Percentiles rank a stretch among this genome's conserved stretches.
phyloP scores from a whole-genome alignment of 768 basidiomycete species.

The Psilocybe azurescens region DNA sequence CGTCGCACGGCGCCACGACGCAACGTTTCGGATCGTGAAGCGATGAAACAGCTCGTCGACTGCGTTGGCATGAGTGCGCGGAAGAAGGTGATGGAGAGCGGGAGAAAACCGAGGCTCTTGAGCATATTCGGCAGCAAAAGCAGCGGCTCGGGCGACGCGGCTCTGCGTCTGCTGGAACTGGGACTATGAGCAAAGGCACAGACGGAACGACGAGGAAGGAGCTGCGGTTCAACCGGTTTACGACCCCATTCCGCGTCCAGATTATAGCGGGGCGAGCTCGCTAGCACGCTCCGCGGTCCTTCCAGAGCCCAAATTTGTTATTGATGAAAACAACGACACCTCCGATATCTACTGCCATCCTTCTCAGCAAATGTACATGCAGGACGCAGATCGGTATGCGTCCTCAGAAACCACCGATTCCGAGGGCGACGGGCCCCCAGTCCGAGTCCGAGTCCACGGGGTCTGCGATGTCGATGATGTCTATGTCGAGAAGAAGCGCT shows the following conservation, averaged over 20 bases:
- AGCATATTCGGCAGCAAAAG: conserved; percentile 32
- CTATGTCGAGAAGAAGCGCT: conserved; percentile 60
- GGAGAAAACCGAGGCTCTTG: conserved; percentile 71
- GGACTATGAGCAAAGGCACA: conserved; percentile 16
- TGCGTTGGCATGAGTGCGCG: conserved; percentile 87
- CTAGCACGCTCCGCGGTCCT: conserved; percentile 22
- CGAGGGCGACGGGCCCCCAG: conserved; percentile 62
- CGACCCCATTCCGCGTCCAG: conserved; percentile 40
- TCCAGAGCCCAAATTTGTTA: conserved; percentile 1
- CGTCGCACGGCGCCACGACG: conserved; percentile 57
- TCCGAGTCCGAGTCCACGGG: conserved; percentile 80
- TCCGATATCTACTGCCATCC: conserved; percentile 7
- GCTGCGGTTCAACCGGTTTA: conserved; percentile 48
- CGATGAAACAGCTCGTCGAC: conserved; percentile 86
- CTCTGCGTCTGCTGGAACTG: conserved; percentile 7
- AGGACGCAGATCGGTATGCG: background rate
- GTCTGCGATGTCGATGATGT: conserved; percentile 75
- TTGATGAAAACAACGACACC: background rate
- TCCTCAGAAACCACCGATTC: conserved; percentile 45
- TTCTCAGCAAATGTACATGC: conserved; percentile 2
- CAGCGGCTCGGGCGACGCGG: background rate
- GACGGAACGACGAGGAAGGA: conserved; percentile 51
- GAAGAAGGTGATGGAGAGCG: conserved; percentile 85
- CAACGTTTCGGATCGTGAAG: conserved; percentile 78
- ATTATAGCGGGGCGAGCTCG: conserved; percentile 34